Conservation (phyloP, 768 basidiomycete genomes). For the Clitopilus hobsonii region DNA sequence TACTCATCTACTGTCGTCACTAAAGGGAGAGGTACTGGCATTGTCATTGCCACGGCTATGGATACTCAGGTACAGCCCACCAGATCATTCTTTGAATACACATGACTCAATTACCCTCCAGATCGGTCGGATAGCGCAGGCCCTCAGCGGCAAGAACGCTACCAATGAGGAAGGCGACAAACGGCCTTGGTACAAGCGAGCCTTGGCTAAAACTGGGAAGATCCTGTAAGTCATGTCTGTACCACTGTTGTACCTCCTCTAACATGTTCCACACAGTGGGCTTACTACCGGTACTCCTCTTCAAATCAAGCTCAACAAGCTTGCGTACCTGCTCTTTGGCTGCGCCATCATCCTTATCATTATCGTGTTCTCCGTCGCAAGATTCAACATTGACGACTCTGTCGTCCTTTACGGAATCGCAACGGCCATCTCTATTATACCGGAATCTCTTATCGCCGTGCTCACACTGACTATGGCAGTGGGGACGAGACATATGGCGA, state of each 20-base stretch:
- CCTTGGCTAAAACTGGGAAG: conserved; percentile 14
- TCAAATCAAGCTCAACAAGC: conserved; percentile 30
- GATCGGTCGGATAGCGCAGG: conserved; percentile 34
- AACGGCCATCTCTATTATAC: conserved; percentile 33
- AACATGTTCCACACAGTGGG: conserved; percentile 19
- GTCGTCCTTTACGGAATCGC: conserved; percentile 34
- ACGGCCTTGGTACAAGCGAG: conserved; percentile 19
- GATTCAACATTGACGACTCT: conserved; percentile 25
- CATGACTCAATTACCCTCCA: conserved; percentile 5
- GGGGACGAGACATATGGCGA: conserved; percentile 51
- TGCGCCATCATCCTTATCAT: conserved; percentile 31
- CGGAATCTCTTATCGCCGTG: conserved; percentile 39
- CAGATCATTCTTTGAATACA: neutral
- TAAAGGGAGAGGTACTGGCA: conserved; percentile 45
- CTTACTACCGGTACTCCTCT: conserved; percentile 30
- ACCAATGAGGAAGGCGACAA: conserved; percentile 8
- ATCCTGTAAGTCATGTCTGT: conserved; percentile 20
- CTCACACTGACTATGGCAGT: conserved; percentile 57
- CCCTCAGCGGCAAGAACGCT: conserved; percentile 23
- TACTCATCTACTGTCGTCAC: conserved; percentile 38
- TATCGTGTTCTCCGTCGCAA: conserved; percentile 31
- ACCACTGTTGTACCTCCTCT: neutral
- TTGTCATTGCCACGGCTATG: conserved; percentile 49
- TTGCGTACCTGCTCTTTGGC: conserved; percentile 30
- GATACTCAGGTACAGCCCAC: conserved; percentile 38